phyloP scores from a whole-genome alignment of 345 rosid species.

The Sonneratia caseolaris region DNA sequence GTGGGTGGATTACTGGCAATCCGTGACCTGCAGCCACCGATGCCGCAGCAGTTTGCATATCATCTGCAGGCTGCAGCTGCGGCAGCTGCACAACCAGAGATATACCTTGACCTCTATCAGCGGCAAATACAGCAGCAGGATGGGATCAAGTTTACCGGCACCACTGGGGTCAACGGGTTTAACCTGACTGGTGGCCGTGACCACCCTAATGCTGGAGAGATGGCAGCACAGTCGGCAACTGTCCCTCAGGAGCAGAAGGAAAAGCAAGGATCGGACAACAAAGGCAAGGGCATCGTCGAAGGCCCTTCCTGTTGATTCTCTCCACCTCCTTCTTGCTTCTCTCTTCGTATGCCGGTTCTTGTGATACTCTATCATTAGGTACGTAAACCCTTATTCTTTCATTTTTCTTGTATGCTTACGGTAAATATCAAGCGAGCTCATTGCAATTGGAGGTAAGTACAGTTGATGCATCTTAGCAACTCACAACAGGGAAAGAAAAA shows the following conservation, averaged over 20 bases:
- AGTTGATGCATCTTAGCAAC: no score
- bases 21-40: conserved; percentile 20
- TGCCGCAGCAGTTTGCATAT: conserved; percentile 40
- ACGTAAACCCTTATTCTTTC: neutral
- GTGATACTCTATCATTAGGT: neutral
- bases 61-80: conserved; percentile 55
- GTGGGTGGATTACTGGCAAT: conserved; percentile 19
- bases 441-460: no score
- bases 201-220: neutral
- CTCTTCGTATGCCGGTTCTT: neutral
- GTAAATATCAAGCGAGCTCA: no score
- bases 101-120: conserved; percentile 43
- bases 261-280: conserved; percentile 30
- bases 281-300: conserved; percentile 19
- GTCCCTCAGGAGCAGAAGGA: conserved; percentile 33
- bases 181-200: conserved; percentile 13
- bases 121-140: conserved; percentile 45
- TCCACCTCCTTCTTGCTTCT: neutral
- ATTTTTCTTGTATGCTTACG: no score
- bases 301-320: conserved; percentile 30
- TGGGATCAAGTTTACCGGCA: conserved; percentile 24
- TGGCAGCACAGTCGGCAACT: conserved; percentile 10
- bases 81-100: conserved; percentile 43
- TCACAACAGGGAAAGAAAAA: no score
- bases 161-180: conserved; percentile 13